phyloP scores from a whole-genome alignment of 2,329 filamentous ascomycete species.

The Coniochaeta pulveracea region DNA sequence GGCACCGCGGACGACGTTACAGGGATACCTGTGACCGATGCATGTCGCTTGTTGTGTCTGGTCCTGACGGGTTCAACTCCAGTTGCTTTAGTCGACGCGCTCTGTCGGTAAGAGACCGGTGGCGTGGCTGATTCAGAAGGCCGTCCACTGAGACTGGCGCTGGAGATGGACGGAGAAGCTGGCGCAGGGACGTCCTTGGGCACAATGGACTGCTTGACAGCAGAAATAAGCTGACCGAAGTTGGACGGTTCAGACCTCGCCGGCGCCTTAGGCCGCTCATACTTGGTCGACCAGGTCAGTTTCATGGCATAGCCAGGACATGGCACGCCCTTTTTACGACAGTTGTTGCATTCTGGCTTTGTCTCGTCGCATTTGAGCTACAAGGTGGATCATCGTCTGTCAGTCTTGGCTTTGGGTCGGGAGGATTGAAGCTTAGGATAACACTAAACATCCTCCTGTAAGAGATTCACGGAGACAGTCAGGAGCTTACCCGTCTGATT shows the following conservation, averaged over 20 bases:
- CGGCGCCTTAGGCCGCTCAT: constrained; percentile 10
- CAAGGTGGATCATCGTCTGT: background rate
- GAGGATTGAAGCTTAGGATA: too few relatives aligned
- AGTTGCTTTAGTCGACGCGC: too few relatives aligned
- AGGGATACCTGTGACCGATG: background rate
- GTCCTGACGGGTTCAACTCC: background rate
- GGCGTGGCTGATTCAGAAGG: too few relatives aligned
- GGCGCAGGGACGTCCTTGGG: background rate
- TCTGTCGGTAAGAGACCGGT: too few relatives aligned
- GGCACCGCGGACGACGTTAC: background rate
- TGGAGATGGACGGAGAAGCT: background rate
- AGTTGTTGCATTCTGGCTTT: constrained; percentile 15
- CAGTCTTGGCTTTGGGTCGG: constrained; percentile 1
- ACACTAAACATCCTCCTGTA: background rate
- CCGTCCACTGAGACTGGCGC: too few relatives aligned
- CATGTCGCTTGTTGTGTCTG: background rate
- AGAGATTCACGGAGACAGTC: background rate
- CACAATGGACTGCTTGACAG: constrained; percentile 15
- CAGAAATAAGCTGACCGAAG: constrained; percentile 15
- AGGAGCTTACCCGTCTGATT: constrained; percentile 12
- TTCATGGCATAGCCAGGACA: constrained; percentile 17
- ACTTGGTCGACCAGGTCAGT: constrained; percentile 18
- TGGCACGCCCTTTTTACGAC: constrained; percentile 13
- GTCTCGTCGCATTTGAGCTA: constrained; percentile 17
- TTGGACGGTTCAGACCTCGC: constrained; percentile 12